Percentiles rank a stretch among this genome's conserved stretches.
Evolutionary conservation across 768 basidiomycete genomes (phyloP).

Genomic region (Lactifluus subvellereus): DNA sequence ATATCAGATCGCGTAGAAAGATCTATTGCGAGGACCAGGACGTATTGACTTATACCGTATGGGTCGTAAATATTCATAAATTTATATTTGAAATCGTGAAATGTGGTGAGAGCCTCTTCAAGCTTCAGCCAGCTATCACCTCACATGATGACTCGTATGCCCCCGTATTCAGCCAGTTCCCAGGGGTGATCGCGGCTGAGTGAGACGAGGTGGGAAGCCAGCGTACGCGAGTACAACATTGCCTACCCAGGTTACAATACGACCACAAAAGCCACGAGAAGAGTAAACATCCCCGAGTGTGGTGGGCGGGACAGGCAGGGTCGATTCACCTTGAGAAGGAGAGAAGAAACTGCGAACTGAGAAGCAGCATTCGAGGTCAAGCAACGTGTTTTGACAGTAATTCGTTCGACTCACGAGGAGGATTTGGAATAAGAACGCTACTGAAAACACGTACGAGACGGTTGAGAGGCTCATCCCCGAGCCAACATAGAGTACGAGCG

Average conservation of each 20-base stretch:
- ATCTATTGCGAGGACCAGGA: background rate
- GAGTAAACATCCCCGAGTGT: conserved; percentile 10
- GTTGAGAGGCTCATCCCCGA: conserved; percentile 23
- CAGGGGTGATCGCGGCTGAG: conserved; percentile 18
- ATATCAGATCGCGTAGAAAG: too few relatives aligned
- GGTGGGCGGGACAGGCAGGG: conserved; percentile 20
- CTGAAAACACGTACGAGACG: conserved; percentile 22
- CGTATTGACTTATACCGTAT: background rate
- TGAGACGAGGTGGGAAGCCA: conserved; percentile 1
- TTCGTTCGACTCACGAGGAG: conserved; percentile 14
- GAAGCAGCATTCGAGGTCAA: background rate
- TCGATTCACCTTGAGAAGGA: conserved; percentile 22
- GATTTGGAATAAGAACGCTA: conserved; percentile 23
- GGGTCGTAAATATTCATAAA: background rate
- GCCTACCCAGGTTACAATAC: conserved; percentile 18
- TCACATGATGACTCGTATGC: conserved; percentile 21
- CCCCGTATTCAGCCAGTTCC: conserved; percentile 21
- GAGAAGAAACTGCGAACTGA: conserved; percentile 20
- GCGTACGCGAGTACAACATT: conserved; percentile 21
- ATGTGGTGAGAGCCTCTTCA: background rate
- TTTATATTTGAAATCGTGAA: background rate
- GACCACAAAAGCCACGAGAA: conserved; percentile 19
- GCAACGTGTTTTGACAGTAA: background rate
- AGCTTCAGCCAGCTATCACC: background rate
- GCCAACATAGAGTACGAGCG: conserved; percentile 22